A percentile compares a stretch with the other conserved stretches of the same genome.
Conservation (phyloP, 495 filamentous ascomycete genomes). For the Emericellopsis terricola region DNA sequence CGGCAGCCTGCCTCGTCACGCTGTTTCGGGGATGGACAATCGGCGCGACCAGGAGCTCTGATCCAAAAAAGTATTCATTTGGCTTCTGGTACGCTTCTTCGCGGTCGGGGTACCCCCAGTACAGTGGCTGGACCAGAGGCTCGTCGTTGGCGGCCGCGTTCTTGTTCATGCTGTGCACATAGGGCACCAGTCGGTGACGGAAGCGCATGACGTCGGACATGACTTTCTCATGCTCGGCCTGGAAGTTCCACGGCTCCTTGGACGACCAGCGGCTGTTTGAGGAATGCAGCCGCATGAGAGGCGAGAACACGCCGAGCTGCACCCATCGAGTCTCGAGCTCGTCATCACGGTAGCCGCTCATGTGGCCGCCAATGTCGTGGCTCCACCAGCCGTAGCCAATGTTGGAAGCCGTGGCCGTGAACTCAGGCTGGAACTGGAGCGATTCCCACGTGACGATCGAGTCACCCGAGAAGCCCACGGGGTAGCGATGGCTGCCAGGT, state of each 20-base stretch:
- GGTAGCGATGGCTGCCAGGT: conserved; percentile 39
- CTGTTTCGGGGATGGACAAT: conserved; percentile 26
- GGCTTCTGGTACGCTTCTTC: conserved; percentile 29
- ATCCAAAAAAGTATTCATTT: conserved; percentile 37
- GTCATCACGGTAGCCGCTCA: conserved; percentile 28
- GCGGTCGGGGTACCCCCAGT: conserved; percentile 32
- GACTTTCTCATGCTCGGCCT: conserved; percentile 14
- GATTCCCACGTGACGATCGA: conserved; percentile 35
- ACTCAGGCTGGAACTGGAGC: conserved; percentile 41
- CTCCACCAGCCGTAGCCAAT: conserved; percentile 50
- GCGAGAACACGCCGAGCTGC: conserved; percentile 37
- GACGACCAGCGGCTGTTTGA: conserved; percentile 29
- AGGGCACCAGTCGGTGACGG: conserved; percentile 36
- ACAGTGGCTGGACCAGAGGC: conserved; percentile 38
- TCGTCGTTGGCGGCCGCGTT: conserved; percentile 19
- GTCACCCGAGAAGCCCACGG: conserved; percentile 43
- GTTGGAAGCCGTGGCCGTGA: conserved; percentile 42
- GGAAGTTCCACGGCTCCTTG: conserved; percentile 40
- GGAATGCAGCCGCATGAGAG: conserved; percentile 39
- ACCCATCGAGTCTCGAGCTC: conserved; percentile 38
- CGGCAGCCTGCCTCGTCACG: conserved; percentile 17
- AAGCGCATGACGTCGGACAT: conserved; percentile 29
- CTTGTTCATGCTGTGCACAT: conserved; percentile 37
- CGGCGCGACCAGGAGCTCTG: conserved; percentile 31
- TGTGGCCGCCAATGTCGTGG: conserved; percentile 44